Base-by-base conservation (phyloP, 257 asterid species). In the Rauvolfia tetraphylla region DNA sequence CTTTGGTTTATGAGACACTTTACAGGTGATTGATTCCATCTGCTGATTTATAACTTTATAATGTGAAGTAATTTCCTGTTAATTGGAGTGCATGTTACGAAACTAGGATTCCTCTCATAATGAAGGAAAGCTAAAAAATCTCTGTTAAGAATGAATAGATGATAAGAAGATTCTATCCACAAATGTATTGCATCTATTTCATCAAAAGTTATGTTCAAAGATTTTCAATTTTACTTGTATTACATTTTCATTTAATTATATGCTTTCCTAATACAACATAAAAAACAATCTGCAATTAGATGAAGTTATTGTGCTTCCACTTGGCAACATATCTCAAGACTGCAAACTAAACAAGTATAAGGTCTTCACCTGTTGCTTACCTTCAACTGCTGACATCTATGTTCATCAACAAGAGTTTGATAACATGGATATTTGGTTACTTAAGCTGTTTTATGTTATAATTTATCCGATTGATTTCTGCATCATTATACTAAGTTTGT, bases 1-100 rank as follows among this genome's bases (percentile, higher is more conserved):
- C 98, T 81, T 81, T 93, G 81, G 96, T 93, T 65, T 93, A 83
- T 79, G 98, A 93, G 89, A 92, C 97, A 6, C 93, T 93, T 56
- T 90, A 92, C 94, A 88, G 92, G 97, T 91, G 81, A 74, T 72
- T 78, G 53, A 14, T 68, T 38, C 76, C 27, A 22, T 62, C 72
- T 44, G 58, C 17, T 53, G 9, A 20, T n/a, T 57, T 68, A 5
- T 63, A 23, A 34, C 33, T 67, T 36, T n/a, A 31, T 61, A 70
- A 10, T 11, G 17, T 65, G 31, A 51, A 33, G 31, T 44, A 72
- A 29, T 65, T 76, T 62, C 13, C 13, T 31, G 48, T 18, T 13
- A 63, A 20, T 41, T 72, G 67, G 46, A 39, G 41, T 31, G n/a
- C 42, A 48, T 34, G 72, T 29, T 33, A 20, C 20, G 5, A 41